Base-by-base conservation (phyloP, 2,329 filamentous ascomycete genomes). In the Fusarium sp. region DNA sequence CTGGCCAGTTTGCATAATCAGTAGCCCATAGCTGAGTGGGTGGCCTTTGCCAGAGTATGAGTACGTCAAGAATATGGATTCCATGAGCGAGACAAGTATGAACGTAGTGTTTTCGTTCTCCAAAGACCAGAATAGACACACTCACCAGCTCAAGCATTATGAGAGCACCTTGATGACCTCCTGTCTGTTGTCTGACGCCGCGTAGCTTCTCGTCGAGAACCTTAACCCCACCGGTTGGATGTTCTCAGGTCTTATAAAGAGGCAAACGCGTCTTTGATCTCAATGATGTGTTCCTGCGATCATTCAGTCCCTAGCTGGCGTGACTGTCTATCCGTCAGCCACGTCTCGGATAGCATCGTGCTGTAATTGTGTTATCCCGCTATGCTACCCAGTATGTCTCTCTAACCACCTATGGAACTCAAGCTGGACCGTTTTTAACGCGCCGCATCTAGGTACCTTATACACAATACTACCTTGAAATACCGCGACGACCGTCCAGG, bases 161-260 rank as follows among this genome's bases (percentile, higher is more conserved):
- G 13, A 56, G n/a, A 25, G 37, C 47, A 70, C 68, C 63, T 37
- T 71, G 68, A 71, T 70, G 55, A 68, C 13, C 43, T 47, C 63
- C 12, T 21, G 28, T 59, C 18, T 46, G 30, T 30, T 50, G 12
- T 27, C 28, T 51, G 46, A 55, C 48, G 27, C 37, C 40, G 42
- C 56, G 61, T 63, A 57, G 28, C 27, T 49, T 66, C 18, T 49
- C n/a, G 14, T 41, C 27, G 48, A 27, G 42, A 25, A 34, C 34
- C 43, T 70, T 46, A n/a, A 55, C 50, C 67, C 67, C 50, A 46
- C 67, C 34, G 27, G 18, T 23, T 41, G 10, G 49, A 16, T 41
- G 13, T 16, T 51, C 9, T 50, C 28, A 7, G 18, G 49, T 51
- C 8, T 27, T 60, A 71, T 70, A 64, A 69, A 64, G 54, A 27